Evolutionary conservation across 2,329 filamentous ascomycete species (phyloP).

Genomic region (Penicillium frequentans): DNA sequence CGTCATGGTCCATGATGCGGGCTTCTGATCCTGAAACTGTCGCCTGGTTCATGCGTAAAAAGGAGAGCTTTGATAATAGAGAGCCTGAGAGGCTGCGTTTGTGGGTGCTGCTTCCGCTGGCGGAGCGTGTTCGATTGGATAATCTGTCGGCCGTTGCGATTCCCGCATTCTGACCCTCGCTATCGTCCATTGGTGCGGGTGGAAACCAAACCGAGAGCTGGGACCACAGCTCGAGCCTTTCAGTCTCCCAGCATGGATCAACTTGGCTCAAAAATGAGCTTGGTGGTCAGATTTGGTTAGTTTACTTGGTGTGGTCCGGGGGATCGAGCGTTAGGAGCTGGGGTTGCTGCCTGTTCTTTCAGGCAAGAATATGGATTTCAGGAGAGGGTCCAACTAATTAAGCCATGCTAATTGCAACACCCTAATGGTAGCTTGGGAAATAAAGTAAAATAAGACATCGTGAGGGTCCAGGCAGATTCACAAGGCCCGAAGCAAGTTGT

Average conservation of each 20-base stretch:
- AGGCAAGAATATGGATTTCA: slow-evolving; percentile 3
- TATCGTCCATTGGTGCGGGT: slow-evolving; percentile 39
- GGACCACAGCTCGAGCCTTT: slow-evolving; percentile 22
- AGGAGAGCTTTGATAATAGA: slow-evolving; percentile 68
- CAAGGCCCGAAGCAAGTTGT: neutral
- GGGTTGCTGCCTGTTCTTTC: slow-evolving; percentile 3
- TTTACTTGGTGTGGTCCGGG: slow-evolving; percentile 1
- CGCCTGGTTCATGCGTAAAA: slow-evolving; percentile 56
- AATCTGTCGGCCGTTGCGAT: slow-evolving; percentile 26
- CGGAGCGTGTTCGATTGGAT: slow-evolving; percentile 31
- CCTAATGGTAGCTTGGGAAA: neutral
- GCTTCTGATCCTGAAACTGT: slow-evolving; percentile 36
- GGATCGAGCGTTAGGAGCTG: slow-evolving; percentile 3
- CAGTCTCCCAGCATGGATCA: slow-evolving; percentile 13
- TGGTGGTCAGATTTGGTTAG: neutral
- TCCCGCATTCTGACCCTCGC: slow-evolving; percentile 24
- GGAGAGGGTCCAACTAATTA: neutral
- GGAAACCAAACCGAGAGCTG: slow-evolving; percentile 20
- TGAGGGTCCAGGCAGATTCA: neutral
- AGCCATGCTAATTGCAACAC: too few relatives aligned
- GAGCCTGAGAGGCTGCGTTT: slow-evolving; percentile 62
- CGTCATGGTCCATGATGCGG: slow-evolving; percentile 25
- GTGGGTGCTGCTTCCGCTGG: slow-evolving; percentile 41
- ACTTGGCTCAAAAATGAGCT: neutral
- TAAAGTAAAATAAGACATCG: neutral